Percentiles rank a stretch among this genome's conserved stretches.
phyloP scores from a whole-genome alignment of 2,329 filamentous ascomycete species.

The Verruconis gallopava region DNA sequence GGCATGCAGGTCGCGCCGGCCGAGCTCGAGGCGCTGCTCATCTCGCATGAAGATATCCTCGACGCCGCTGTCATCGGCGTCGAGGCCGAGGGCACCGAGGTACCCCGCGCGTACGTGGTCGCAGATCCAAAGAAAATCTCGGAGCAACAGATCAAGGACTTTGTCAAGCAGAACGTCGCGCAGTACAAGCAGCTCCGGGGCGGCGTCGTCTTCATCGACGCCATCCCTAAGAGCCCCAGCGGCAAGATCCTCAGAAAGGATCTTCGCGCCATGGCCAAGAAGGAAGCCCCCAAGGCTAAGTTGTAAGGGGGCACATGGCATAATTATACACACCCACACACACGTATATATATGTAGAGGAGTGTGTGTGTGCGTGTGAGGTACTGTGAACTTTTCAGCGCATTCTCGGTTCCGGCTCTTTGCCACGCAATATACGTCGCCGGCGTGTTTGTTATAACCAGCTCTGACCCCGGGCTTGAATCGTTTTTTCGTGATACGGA shows the following conservation, averaged over 20 bases:
- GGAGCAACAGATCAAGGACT: slow-evolving; percentile 21
- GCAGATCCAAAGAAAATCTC: slow-evolving; percentile 20
- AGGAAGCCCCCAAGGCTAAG: slow-evolving; percentile 12
- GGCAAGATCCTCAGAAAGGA: slow-evolving; percentile 27
- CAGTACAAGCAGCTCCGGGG: slow-evolving; percentile 24
- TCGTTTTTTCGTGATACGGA: no score
- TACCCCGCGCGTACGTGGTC: slow-evolving; percentile 32
- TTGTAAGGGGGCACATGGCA: slow-evolving; percentile 2
- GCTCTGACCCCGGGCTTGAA: no score
- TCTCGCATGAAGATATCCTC: slow-evolving; percentile 27
- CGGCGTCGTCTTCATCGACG: slow-evolving; percentile 24
- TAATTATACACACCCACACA: no score
- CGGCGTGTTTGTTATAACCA: no score
- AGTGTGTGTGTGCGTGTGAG: neutral
- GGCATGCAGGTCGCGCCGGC: slow-evolving; percentile 37
- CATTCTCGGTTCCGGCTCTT: no score
- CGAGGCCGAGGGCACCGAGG: slow-evolving; percentile 25
- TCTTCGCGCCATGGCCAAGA: slow-evolving; percentile 21
- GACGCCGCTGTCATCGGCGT: slow-evolving; percentile 37
- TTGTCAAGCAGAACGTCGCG: slow-evolving; percentile 21
- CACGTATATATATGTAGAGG: neutral
- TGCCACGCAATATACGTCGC: no score
- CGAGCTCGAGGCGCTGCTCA: slow-evolving; percentile 33
- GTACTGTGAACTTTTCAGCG: no score
- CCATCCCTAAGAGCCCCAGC: slow-evolving; percentile 23